Evolutionary conservation across 805 yeast genomes (phyloP).

Genomic region (Vanderwaltozyma yarrowii): DNA sequence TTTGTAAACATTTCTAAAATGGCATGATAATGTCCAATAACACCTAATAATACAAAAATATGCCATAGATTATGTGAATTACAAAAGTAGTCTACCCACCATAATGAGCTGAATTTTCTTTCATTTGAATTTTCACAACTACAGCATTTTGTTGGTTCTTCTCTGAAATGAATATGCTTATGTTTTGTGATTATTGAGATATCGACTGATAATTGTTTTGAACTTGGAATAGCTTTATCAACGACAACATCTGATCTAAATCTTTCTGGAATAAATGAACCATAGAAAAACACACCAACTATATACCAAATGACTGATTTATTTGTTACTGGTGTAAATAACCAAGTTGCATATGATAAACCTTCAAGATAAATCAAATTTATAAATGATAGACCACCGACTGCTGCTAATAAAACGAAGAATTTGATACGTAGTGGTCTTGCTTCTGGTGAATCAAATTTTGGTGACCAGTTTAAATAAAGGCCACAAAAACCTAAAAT

Average conservation of each 20-base stretch:
- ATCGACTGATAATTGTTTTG: constrained; percentile 21
- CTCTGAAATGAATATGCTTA: constrained; percentile 32
- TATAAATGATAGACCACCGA: constrained; percentile 59
- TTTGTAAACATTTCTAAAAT: constrained; percentile 58
- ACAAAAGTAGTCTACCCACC: constrained; percentile 75
- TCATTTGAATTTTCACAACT: constrained; percentile 17
- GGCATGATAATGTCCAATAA: constrained; percentile 80
- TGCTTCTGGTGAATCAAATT: constrained; percentile 79
- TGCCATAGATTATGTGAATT: constrained; percentile 94
- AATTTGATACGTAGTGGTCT: constrained; percentile 71
- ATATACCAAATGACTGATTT: constrained; percentile 68
- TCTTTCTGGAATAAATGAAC: constrained; percentile 80
- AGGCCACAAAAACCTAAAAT: constrained; percentile 65
- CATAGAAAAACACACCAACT: constrained; percentile 79
- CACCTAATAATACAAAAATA: constrained; percentile 77
- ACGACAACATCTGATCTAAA: constrained; percentile 63
- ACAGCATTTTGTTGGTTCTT: constrained; percentile 27
- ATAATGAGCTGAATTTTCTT: constrained; percentile 42
- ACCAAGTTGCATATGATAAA: constrained; percentile 36
- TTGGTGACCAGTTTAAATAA: constrained; percentile 82
- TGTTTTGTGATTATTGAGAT: constrained; percentile 25
- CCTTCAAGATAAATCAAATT: constrained; percentile 50
- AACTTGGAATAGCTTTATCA: constrained; percentile 35
- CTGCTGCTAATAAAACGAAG: constrained; percentile 63
- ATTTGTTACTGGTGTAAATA: constrained; percentile 54